Evolutionary conservation across 2,329 filamentous ascomycete species (phyloP).

Genomic region (Fusarium sp.): DNA sequence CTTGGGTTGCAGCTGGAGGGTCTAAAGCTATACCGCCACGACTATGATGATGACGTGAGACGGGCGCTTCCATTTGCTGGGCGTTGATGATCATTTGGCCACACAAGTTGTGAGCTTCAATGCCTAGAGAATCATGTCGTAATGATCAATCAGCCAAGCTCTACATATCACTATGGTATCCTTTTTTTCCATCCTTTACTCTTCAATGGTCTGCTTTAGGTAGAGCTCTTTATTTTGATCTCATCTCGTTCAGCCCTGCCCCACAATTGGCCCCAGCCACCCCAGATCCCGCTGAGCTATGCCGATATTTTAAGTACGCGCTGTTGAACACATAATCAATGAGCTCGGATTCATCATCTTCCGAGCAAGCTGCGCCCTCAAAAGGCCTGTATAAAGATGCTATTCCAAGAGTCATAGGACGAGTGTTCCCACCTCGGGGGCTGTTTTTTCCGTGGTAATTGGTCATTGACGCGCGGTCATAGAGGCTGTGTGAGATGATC

Average conservation of each 20-base stretch:
- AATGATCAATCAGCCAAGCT: not conserved
- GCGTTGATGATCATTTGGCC: slow-evolving; percentile 1
- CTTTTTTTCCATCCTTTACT: not conserved
- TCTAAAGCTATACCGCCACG: slow-evolving; percentile 27
- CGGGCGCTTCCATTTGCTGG: slow-evolving; percentile 24
- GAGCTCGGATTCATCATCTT: slow-evolving; percentile 14
- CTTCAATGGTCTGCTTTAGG: not conserved
- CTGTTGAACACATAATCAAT: not conserved
- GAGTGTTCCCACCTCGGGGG: not conserved
- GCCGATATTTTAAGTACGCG: not conserved
- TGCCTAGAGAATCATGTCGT: not conserved
- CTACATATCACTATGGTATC: too few relatives aligned
- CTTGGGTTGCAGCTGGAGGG: not conserved
- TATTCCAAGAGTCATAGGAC: not conserved
- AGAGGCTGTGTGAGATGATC: slow-evolving; percentile 34
- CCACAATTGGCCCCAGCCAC: slow-evolving; percentile 1
- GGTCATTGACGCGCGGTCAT: slow-evolving; percentile 27
- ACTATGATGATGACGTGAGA: slow-evolving; percentile 43
- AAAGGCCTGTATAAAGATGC: not conserved
- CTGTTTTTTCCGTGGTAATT: not conserved
- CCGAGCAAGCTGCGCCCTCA: slow-evolving; percentile 15
- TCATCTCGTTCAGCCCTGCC: slow-evolving; percentile 24
- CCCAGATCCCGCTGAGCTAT: not conserved
- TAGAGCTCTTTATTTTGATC: not conserved
- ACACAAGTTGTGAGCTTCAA: slow-evolving; percentile 7